Evolutionary conservation across 2,329 filamentous ascomycete species (phyloP).

Genomic region (Cladorrhinum sp.): DNA sequence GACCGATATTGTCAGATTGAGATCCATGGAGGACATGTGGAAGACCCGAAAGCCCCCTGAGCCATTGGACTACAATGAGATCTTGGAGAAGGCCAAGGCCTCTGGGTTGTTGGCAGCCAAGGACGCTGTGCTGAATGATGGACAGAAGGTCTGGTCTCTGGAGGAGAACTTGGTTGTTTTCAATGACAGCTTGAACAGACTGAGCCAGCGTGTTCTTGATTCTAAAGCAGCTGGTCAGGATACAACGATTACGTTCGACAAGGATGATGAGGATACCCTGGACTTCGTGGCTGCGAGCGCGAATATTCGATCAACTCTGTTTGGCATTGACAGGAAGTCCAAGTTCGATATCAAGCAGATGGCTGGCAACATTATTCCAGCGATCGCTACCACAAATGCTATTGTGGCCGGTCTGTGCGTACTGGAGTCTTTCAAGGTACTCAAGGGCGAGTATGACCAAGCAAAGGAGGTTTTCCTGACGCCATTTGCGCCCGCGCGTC

Average conservation of each 20-base stretch:
- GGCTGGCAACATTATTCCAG: slow-evolving; percentile 98
- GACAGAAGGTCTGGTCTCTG: slow-evolving; percentile 76
- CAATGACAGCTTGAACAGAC: slow-evolving; percentile 72
- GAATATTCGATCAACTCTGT: slow-evolving; percentile 85
- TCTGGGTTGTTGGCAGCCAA: slow-evolving; percentile 45
- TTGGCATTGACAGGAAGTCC: slow-evolving; percentile 82
- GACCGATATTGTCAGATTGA: slow-evolving; percentile 76
- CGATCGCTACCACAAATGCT: slow-evolving; percentile 96
- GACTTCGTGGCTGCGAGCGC: slow-evolving; percentile 91
- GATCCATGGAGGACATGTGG: slow-evolving; percentile 96
- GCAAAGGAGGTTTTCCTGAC: slow-evolving; percentile 85
- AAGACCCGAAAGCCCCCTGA: slow-evolving; percentile 73
- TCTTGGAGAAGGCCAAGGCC: slow-evolving; percentile 49
- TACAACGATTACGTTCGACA: slow-evolving; percentile 83
- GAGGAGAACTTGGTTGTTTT: slow-evolving; percentile 85
- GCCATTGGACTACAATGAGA: slow-evolving; percentile 64
- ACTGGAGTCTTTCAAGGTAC: slow-evolving; percentile 85
- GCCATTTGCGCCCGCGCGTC: slow-evolving; percentile 56
- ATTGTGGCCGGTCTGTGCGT: slow-evolving; percentile 93
- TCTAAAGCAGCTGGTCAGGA: slow-evolving; percentile 47
- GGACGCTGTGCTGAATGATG: slow-evolving; percentile 58
- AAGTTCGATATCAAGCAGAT: slow-evolving; percentile 99
- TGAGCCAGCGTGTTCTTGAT: slow-evolving; percentile 70
- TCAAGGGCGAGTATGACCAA: slow-evolving; percentile 67
- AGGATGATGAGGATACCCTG: slow-evolving; percentile 91